Evolutionary conservation across 208 protist species (phyloP), one percentile per base, ranked within the genome.

Genomic region (Trypanosoma vivax): DNA sequence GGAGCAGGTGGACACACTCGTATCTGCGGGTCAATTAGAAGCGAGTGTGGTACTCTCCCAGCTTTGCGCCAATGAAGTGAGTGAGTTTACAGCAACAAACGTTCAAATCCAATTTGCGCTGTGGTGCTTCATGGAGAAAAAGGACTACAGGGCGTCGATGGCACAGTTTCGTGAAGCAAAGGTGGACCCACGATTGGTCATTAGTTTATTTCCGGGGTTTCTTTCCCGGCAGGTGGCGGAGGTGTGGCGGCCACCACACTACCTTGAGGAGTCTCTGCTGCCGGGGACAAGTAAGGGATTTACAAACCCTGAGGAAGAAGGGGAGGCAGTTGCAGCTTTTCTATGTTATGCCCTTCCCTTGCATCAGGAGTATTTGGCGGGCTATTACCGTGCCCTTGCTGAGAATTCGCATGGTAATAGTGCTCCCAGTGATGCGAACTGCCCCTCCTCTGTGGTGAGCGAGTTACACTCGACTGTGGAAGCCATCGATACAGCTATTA

Each of bases 21-120:
- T 69, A 1, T 37, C 60, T 2, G 18, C 34, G 3, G 52, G 64
- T 45, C 33, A 38, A 10, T 78, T 79, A 23, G 72, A 76, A 16
- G 64, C 57, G 5, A 70, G 60, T 11, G 56, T 79, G 27, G 46
- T 81, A 3, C 69, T 91, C 9, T 81, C 65, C 50, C 74, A 77
- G 48, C 64, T 91, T 1, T 88, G 70, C 39, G 59, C 70, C 3
- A 67, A 71, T 33, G 67, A 81, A 41, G 71, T 85, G 33, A 38
- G 59, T 27, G 29, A 60, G 45, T 24, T 49, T 2, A 65, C 69
- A 3, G 24, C 67, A 28, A 53, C 50, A 24, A 54, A 50, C 19
- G 52, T 82, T 7, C 56, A 67, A 25, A 66, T 59, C 3, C 57
- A 71, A 9, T 68, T 60, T 16, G 76, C 74, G 3, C 48, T 84